phyloP scores from a whole-genome alignment of 2,329 filamentous ascomycete genomes.

The Xylaria sp. region DNA sequence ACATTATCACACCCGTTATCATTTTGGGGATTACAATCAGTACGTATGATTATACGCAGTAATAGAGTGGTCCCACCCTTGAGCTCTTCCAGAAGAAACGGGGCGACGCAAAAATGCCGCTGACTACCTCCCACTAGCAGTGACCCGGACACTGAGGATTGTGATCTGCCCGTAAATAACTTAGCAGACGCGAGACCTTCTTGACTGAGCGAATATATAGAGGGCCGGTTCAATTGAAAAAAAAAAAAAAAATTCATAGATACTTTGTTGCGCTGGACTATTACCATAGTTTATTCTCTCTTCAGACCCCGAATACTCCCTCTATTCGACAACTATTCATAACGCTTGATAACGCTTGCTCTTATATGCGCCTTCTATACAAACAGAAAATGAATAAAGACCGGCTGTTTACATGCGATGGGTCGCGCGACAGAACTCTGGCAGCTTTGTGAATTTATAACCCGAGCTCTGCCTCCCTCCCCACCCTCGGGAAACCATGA shows the following conservation, averaged over 20 bases:
- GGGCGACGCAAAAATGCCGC: too few relatives aligned
- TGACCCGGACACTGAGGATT: too few relatives aligned
- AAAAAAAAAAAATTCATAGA: not conserved
- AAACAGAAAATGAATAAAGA: slow-evolving; percentile 5
- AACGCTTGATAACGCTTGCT: slow-evolving; percentile 20
- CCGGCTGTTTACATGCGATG: slow-evolving; percentile 14
- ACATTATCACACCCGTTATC: slow-evolving; percentile 1
- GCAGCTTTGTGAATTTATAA: not conserved
- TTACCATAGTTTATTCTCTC: not conserved
- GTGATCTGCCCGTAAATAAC: too few relatives aligned
- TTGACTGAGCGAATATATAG: not conserved
- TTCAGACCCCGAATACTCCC: not conserved
- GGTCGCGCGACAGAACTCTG: not conserved
- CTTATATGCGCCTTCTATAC: slow-evolving; percentile 12
- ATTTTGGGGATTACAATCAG: too few relatives aligned
- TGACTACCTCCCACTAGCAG: too few relatives aligned
- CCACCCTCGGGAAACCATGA: not conserved
- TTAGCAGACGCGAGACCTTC: too few relatives aligned
- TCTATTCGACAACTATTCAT: not conserved
- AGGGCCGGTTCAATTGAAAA: not conserved
- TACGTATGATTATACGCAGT: too few relatives aligned
- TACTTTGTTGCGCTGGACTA: not conserved
- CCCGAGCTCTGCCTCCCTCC: too few relatives aligned
- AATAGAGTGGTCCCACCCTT: not conserved
- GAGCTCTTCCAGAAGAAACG: too few relatives aligned